A percentile compares a stretch with the other conserved stretches of the same genome.
phyloP scores from a whole-genome alignment of 78 protist genomes.

The Dictyostelium firmibasis region DNA sequence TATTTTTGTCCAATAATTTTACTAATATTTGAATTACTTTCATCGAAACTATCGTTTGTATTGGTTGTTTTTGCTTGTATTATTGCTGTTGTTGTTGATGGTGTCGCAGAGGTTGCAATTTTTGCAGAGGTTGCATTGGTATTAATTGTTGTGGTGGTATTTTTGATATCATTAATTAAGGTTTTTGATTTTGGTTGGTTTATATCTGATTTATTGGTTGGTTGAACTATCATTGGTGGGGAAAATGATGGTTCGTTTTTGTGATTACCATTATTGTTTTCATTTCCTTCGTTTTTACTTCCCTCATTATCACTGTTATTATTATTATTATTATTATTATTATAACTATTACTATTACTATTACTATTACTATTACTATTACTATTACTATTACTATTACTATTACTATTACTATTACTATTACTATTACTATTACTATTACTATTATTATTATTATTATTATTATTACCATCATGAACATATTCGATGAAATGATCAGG shows the following conservation, averaged over 20 bases:
- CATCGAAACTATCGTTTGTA: neutral
- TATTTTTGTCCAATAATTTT: slow-evolving; percentile 36
- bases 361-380: too few species aligned
- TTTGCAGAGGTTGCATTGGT: neutral
- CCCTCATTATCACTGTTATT: neutral
- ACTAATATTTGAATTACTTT: slow-evolving; percentile 1
- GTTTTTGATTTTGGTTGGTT: neutral
- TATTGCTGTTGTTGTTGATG: neutral
- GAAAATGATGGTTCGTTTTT: neutral
- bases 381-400: neutral
- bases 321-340: neutral
- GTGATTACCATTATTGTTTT: neutral
- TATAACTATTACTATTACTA: too few species aligned
- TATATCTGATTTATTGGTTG: neutral
- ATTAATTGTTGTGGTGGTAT: too few species aligned
- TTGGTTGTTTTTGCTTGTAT: neutral
- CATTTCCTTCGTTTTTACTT: neutral
- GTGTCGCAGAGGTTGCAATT: neutral
- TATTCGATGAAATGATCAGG: neutral
- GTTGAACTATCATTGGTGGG: neutral
- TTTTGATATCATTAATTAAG: neutral
- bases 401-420: neutral
- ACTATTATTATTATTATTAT: neutral
- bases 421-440: neutral
- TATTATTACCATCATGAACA: neutral